phyloP scores from a whole-genome alignment of 805 yeast genomes.

The Torulaspora delbrueckii region DNA sequence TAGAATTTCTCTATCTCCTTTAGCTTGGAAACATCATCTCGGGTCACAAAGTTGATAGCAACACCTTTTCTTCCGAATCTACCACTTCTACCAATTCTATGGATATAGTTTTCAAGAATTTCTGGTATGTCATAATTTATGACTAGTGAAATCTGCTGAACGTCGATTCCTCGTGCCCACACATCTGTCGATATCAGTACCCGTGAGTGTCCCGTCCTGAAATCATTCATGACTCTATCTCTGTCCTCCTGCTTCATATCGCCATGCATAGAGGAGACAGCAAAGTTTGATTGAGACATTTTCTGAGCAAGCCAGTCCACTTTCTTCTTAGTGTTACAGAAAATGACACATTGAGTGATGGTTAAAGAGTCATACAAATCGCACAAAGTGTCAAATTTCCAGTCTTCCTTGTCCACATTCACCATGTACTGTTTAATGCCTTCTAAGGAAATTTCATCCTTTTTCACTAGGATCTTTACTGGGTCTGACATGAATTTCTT shows the following conservation, averaged over 20 bases:
- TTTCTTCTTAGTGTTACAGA: slow-evolving; percentile 92
- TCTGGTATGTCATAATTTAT: slow-evolving; percentile 90
- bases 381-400: slow-evolving; percentile 91
- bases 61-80: slow-evolving; percentile 99
- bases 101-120: slow-evolving; percentile 90
- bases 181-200: slow-evolving; percentile 91
- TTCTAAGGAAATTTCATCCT: slow-evolving; percentile 92
- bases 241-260: slow-evolving; percentile 93
- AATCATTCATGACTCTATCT: slow-evolving; percentile 92
- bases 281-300: slow-evolving; percentile 73
- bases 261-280: slow-evolving; percentile 93
- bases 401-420: slow-evolving; percentile 87
- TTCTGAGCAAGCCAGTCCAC: slow-evolving; percentile 83
- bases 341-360: slow-evolving; percentile 94
- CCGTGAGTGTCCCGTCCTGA: slow-evolving; percentile 90
- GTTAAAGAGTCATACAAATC: slow-evolving; percentile 94
- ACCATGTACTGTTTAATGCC: slow-evolving; percentile 92
- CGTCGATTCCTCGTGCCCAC: slow-evolving; percentile 97
- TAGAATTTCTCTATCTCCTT: slow-evolving; percentile 87
- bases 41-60: slow-evolving; percentile 89
- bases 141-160: slow-evolving; percentile 93
- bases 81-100: slow-evolving; percentile 97
- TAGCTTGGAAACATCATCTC: slow-evolving; percentile 65
- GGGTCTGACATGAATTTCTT: slow-evolving; percentile 93
- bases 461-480: slow-evolving; percentile 86